Evolutionary conservation across 768 basidiomycete species (phyloP), one percentile per base, ranked within the genome.

Genomic region (Russula sp.): DNA sequence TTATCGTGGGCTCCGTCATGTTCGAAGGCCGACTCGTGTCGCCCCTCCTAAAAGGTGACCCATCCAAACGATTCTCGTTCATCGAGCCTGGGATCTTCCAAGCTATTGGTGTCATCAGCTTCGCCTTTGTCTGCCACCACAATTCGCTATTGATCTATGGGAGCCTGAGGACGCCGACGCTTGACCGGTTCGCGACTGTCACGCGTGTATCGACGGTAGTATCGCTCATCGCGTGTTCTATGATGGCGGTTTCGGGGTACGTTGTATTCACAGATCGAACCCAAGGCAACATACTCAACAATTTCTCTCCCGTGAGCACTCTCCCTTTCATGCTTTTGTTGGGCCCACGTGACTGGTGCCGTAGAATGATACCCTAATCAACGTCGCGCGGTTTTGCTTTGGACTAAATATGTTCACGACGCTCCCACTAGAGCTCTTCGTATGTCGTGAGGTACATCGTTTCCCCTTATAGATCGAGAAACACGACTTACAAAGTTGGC

Each of bases 351-450:
- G 45, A 55, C 58, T 39, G 16, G 35, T 34, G n/a, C 39, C 22
- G n/a, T 22, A 90, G 85, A 79, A 81, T 65, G 91, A 96, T 69
- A 83, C 86, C n/a, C 68, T 98, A 60, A 97, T 98, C 75, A 98
- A 98, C 69, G 78, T 98, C 55, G 97, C 97, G 2, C 82, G 97
- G 16, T 91, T 97, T 67, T 93, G 90, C 70, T 93, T 95, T 70
- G 94, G 93, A 11, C 72, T 94, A 65, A 97, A 96, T 73, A 99
- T 98, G 97, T 97, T 98, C 69, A 95, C 95, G 1, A 99, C 97
- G 0, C 83, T 98, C 22, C 97, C 97, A 0, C 78, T 99, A 43
- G 97, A 99, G 69, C 77, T 94, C 14, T 99, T 98, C 71, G 97
- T 99, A 29, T 99, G 97, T 70, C 83, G 97, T 76, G 97, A 99